These are phyloP conservation scores for Tirmania nivea DNA, from an alignment of 495 filamentous ascomycete genomes.

Conservation along the genomic window DNA sequence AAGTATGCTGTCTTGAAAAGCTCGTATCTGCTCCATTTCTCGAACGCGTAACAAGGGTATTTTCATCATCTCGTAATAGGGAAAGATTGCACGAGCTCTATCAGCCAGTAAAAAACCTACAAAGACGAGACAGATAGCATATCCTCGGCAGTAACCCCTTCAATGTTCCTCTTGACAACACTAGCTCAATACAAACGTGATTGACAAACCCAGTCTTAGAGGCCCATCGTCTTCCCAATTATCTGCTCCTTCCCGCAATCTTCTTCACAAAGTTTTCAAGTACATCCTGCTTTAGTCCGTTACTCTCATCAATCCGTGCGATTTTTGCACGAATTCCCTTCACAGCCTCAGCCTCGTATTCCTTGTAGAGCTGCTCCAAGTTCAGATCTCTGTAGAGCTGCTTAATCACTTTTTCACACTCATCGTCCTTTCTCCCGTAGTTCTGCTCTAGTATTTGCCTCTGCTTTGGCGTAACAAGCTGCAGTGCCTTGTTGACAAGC, in stretches of 20 bases:
- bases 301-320: slow-evolving; percentile 52
- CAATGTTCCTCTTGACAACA: too few relatives aligned
- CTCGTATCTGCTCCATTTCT: too few relatives aligned
- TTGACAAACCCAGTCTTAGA: too few relatives aligned
- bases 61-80: too few relatives aligned
- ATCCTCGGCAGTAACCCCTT: too few relatives aligned
- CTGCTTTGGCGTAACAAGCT: slow-evolving; percentile 57
- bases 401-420: slow-evolving; percentile 66
- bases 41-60: too few relatives aligned
- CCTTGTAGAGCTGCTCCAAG: slow-evolving; percentile 57
- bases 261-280: slow-evolving; percentile 82
- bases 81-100: too few relatives aligned
- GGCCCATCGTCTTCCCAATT: slow-evolving; percentile 3
- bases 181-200: too few relatives aligned
- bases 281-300: slow-evolving; percentile 70
- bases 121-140: too few relatives aligned
- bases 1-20: too few relatives aligned
- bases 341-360: slow-evolving; percentile 73
- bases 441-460: slow-evolving; percentile 57
- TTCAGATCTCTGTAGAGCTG: slow-evolving; percentile 63
- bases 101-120: too few relatives aligned
- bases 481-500: slow-evolving; percentile 82
- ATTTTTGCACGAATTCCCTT: slow-evolving; percentile 53
- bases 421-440: slow-evolving; percentile 74
- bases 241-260: slow-evolving; percentile 95